Conservation (phyloP, 139 green algal species). For the Zygnema cylindricum region DNA sequence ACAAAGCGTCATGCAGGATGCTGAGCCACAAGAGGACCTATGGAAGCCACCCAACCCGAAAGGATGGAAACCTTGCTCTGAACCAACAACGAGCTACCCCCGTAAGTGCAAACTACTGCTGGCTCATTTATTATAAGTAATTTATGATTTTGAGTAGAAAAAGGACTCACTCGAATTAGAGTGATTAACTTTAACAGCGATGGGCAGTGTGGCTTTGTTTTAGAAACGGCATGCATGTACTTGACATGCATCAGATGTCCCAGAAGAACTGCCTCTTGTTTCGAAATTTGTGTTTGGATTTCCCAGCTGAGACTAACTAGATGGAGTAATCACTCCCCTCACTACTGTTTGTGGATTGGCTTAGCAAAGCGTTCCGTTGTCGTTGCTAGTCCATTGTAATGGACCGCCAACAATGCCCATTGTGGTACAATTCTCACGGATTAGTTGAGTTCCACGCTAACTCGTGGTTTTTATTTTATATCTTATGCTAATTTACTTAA, state of each 20-base stretch:
- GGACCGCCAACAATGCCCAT: no score
- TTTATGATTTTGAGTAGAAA: not conserved
- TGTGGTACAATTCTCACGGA: no score
- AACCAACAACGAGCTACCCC: not conserved
- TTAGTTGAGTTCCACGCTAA: not conserved
- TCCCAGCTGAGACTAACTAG: no score
- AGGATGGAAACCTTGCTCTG: not conserved
- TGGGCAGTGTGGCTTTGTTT: not conserved
- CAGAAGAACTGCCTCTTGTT: not conserved
- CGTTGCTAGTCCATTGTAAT: no score
- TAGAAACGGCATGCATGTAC: not conserved
- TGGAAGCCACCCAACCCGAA: not conserved
- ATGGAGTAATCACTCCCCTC: no score
- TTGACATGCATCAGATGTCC: not conserved
- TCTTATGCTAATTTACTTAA: not conserved
- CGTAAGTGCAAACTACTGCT: not conserved
- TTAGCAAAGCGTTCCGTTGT: no score
- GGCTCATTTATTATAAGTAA: not conserved
- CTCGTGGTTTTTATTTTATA: not conserved
- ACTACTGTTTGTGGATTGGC: no score
- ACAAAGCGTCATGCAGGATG: not conserved
- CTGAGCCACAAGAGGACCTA: not conserved
- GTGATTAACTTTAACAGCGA: not conserved
- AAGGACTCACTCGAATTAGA: not conserved
- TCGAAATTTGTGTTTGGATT: no score